Evolutionary conservation across 192 early-diverging fungal species (phyloP), one percentile per base, ranked within the genome.

Genomic region (Physocladia obscura): DNA sequence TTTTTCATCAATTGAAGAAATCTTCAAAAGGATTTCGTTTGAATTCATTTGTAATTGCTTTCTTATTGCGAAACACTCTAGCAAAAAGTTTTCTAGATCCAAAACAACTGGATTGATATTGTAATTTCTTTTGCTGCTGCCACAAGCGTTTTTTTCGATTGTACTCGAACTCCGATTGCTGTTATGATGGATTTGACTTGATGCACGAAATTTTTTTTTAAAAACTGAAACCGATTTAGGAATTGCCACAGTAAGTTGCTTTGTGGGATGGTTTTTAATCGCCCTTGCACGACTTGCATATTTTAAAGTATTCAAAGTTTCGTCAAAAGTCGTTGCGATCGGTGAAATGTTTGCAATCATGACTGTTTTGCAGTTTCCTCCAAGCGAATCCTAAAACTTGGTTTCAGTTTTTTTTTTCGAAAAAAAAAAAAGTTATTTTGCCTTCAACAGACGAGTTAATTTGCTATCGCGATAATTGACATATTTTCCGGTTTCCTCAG

Each of bases 261-360:
- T n/a, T n/a, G n/a, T n/a, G n/a, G n/a, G n/a, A n/a, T n/a, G n/a
- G n/a, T 88, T 92, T 57, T 83, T 86, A 64, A 92, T 92, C 54
- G 81, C 78, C 52, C 84, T 77, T 1, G 89, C 89, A 19, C 91
- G 79, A 71, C 82, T 87, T 0, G 90, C 89, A 55, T 91, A 93
- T 72, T 90, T 91, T 0, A 93, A 77, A 21, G 91, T 91, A 70
- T 90, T 91, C 37, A 87, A 77, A 3, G 91, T 91, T 69, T 93
- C 91, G 61, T 91, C 90, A 48, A 79, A 89, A 59, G 88, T 84
- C 21, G 77, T 70, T 13, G 79, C 76, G 13, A 84, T 82, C 3
- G 90, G 88, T 11, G 86, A 87, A 26, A 91, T 87, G 63, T 88
- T 88, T 8, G 88, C 86, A 61, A 93, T 90, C 91, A 93, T 93